These are phyloP conservation scores for Phytophthora palmivora DNA, from an alignment of 352 stramenopile species.

Conservation along the genomic window DNA sequence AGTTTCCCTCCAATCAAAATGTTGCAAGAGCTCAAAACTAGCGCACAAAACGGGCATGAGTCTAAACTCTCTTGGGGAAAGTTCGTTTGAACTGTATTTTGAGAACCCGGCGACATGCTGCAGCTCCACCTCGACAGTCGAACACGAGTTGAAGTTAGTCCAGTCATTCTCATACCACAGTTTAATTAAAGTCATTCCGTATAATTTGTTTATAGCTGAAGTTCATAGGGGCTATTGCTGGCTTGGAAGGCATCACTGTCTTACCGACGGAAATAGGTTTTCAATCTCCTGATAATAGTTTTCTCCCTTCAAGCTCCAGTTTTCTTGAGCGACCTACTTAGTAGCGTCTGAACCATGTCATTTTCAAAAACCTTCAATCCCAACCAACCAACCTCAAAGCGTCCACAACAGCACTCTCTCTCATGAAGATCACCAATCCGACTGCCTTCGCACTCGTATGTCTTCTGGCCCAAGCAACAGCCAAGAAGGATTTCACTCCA, in stretches of 20 bases:
- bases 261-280: no score
- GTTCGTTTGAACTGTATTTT: constrained; percentile 17
- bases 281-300: no score
- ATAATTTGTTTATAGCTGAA: not conserved
- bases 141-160: not conserved
- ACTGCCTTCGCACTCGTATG: constrained; percentile 16
- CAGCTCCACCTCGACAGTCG: constrained; percentile 17
- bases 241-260: no score
- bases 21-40: no score
- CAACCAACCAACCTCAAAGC: constrained; percentile 13
- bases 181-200: no score
- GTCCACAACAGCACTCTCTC: not conserved
- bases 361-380: constrained; percentile 22
- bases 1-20: constrained; percentile 20
- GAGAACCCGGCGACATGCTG: constrained; percentile 8
- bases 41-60: constrained; percentile 17
- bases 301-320: no score
- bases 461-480: constrained; percentile 12
- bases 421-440: constrained; percentile 34
- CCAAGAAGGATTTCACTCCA: constrained; percentile 16
- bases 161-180: no score
- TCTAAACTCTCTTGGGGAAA: constrained; percentile 7
- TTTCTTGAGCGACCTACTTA: no score
- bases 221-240: no score
- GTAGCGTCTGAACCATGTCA: no score